Percentiles rank a stretch among this genome's conserved stretches.
Evolutionary conservation across 495 filamentous ascomycete species (phyloP).

Genomic region (Talaromyces proteolyticus): DNA sequence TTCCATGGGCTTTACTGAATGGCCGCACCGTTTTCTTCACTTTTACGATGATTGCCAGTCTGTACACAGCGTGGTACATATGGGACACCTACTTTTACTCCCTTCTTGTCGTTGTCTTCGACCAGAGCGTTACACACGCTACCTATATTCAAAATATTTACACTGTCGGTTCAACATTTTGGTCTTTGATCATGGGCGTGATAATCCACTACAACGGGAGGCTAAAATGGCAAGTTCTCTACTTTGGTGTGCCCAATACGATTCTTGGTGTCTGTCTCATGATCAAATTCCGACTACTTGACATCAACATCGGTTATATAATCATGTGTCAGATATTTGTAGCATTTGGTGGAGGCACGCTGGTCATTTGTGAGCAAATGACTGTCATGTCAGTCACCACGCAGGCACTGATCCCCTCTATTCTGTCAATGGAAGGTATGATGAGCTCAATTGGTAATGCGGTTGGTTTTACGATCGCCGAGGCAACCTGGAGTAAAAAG

Average conservation of each 20-base stretch:
- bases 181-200: background rate
- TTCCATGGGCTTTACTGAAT: conserved; percentile 47
- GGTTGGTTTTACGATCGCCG: conserved; percentile 55
- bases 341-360: conserved; percentile 50
- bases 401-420: conserved; percentile 61
- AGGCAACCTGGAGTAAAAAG: conserved; percentile 57
- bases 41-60: conserved; percentile 44
- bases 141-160: conserved; percentile 49
- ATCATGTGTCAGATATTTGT: conserved; percentile 73
- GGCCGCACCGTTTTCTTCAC: conserved; percentile 59
- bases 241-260: conserved; percentile 51
- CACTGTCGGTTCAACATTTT: conserved; percentile 39
- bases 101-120: conserved; percentile 69
- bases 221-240: conserved; percentile 41
- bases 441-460: conserved; percentile 58
- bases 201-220: background rate
- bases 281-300: conserved; percentile 61
- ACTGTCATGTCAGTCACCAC: conserved; percentile 58
- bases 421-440: conserved; percentile 56
- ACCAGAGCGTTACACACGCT: conserved; percentile 44
- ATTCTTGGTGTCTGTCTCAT: conserved; percentile 54
- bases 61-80: conserved; percentile 45
- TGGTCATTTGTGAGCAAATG: conserved; percentile 59
- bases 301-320: conserved; percentile 55
- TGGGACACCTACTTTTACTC: conserved; percentile 61